A percentile compares a stretch with the other conserved stretches of the same genome.
Evolutionary conservation across 2,329 filamentous ascomycete species (phyloP).

Genomic region (Trichoderma semiorbis): DNA sequence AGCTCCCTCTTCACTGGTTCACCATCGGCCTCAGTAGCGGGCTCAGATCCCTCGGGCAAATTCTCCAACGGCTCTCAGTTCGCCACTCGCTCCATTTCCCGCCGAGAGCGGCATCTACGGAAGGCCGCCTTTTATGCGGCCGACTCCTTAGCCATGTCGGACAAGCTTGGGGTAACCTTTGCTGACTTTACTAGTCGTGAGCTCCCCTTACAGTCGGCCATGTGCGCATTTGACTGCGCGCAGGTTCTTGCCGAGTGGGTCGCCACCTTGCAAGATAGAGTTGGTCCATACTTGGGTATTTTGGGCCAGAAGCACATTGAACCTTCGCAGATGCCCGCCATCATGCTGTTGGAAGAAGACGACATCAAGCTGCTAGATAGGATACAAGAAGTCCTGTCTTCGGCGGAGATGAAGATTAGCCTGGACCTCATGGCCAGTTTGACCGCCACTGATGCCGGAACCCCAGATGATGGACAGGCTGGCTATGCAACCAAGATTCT

Average conservation of each 20-base stretch:
- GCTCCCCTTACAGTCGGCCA: constrained; percentile 81
- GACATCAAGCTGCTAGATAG: constrained; percentile 82
- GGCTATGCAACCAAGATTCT: constrained; percentile 85
- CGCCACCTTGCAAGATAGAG: constrained; percentile 85
- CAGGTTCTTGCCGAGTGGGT: constrained; percentile 95
- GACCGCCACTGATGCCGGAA: constrained; percentile 49
- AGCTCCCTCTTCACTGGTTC: constrained; percentile 49
- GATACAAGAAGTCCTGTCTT: constrained; percentile 72
- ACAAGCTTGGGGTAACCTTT: constrained; percentile 81
- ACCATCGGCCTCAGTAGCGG: constrained; percentile 48
- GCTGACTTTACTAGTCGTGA: constrained; percentile 80
- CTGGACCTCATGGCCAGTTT: constrained; percentile 47
- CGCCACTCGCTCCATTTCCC: constrained; percentile 52
- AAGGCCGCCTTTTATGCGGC: constrained; percentile 96
- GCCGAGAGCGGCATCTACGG: constrained; percentile 80
- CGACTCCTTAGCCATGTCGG: constrained; percentile 83
- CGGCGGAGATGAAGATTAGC: constrained; percentile 76
- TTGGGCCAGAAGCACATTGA: constrained; percentile 81
- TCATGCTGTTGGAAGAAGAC: constrained; percentile 89
- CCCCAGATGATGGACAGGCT: constrained; percentile 57
- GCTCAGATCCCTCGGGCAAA: constrained; percentile 46
- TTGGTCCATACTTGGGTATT: constrained; percentile 84
- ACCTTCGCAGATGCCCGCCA: constrained; percentile 72
- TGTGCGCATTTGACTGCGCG: constrained; percentile 91
- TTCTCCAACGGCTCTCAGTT: constrained; percentile 24